Evolutionary conservation across 2,329 filamentous ascomycete species (phyloP).

Genomic region (Fusarium succisae): DNA sequence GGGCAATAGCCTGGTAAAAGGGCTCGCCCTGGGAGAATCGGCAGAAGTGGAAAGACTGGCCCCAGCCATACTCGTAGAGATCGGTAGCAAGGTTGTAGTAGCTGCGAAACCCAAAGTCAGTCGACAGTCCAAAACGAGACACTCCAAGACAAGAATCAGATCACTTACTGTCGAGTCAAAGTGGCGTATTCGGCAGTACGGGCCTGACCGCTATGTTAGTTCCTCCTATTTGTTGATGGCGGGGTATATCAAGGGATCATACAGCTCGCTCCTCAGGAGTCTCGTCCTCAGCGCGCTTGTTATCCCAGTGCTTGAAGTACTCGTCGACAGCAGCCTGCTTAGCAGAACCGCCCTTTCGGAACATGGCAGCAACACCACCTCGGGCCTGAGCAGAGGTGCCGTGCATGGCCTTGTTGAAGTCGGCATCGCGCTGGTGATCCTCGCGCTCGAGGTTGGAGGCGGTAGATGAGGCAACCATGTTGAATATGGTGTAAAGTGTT

Average conservation of each 20-base stretch:
- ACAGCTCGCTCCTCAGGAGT: conserved; percentile 85
- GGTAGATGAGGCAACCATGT: conserved; percentile 56
- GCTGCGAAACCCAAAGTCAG: conserved; percentile 54
- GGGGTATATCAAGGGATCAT: conserved; percentile 45
- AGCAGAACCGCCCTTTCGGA: conserved; percentile 79
- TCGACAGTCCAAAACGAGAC: not conserved
- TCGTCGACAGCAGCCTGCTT: conserved; percentile 86
- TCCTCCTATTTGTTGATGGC: conserved; percentile 23
- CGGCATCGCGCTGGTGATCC: conserved; percentile 85
- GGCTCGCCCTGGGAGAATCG: conserved; percentile 87
- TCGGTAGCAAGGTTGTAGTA: conserved; percentile 99
- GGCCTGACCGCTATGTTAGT: conserved; percentile 59
- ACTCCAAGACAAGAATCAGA: not conserved
- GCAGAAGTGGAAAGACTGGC: conserved; percentile 96
- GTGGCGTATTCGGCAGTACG: conserved; percentile 91
- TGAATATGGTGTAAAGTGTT: conserved; percentile 45
- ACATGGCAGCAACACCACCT: conserved; percentile 83
- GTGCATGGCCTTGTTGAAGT: conserved; percentile 90
- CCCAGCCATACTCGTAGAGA: conserved; percentile 97
- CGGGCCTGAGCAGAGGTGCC: conserved; percentile 72
- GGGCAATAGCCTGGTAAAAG: conserved; percentile 90
- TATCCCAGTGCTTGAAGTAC: conserved; percentile 97
- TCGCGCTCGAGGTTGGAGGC: conserved; percentile 74
- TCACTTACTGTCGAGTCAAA: conserved; percentile 84
- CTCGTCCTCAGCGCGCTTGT: conserved; percentile 81